phyloP scores from a whole-genome alignment of 441 rosid species.

The Populus tomentosa region DNA sequence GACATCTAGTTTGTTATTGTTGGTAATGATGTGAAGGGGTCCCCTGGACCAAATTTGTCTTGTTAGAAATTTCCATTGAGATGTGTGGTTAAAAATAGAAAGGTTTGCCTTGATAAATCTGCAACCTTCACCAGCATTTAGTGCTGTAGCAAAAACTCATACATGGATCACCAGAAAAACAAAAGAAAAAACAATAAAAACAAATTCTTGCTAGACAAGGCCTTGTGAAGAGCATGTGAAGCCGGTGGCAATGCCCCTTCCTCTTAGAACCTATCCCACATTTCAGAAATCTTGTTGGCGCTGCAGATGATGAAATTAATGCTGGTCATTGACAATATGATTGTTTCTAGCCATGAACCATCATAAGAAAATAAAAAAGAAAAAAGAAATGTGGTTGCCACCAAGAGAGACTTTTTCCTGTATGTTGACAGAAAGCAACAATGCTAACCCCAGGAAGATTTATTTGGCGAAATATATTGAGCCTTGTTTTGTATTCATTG shows the following conservation, averaged over 20 bases:
- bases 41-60: too few species aligned
- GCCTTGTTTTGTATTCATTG: too few species aligned
- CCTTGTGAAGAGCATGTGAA: conserved; percentile 13
- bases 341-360: background rate
- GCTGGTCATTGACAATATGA: too few species aligned
- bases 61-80: too few species aligned
- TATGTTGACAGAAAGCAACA: too few species aligned
- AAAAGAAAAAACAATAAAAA: background rate
- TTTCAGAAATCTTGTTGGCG: background rate
- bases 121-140: background rate
- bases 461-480: too few species aligned
- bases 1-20: background rate
- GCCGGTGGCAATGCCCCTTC: background rate
- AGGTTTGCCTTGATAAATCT: background rate
- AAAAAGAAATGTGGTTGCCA: too few species aligned
- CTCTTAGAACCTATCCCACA: background rate
- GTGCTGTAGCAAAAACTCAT: background rate
- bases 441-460: too few species aligned
- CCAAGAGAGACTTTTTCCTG: too few species aligned
- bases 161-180: background rate
- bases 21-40: background rate
- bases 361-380: too few species aligned
- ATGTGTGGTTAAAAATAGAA: too few species aligned
- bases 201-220: background rate
- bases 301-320: background rate